Conservation (phyloP, 129 eudicot species). For the Calendula officinalis region DNA sequence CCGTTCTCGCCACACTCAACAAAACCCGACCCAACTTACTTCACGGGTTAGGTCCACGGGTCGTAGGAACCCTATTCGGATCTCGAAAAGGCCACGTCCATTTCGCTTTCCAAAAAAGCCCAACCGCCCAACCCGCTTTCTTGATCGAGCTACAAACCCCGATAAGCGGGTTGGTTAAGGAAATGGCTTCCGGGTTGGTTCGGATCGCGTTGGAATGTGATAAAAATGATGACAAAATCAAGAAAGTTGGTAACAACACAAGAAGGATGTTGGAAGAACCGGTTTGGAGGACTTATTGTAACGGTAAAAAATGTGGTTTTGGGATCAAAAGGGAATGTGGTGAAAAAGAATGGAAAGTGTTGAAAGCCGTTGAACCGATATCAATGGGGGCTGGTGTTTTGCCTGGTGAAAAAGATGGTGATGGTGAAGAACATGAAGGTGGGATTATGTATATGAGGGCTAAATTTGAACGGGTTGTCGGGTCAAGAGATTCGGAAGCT, state of each 20-base stretch:
- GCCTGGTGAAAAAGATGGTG: conserved; percentile 42
- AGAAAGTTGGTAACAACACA: conserved; percentile 22
- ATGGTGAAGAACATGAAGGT: conserved; percentile 45
- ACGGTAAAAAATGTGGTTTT: conserved; percentile 75
- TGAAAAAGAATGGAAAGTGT: conserved; percentile 55
- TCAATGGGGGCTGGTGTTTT: conserved; percentile 90
- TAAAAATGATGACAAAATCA: conserved; percentile 46
- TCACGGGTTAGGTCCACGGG: conserved; percentile 52
- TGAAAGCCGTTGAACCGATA: conserved; percentile 77
- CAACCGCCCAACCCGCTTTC: conserved; percentile 56
- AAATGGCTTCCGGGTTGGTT: conserved; percentile 86
- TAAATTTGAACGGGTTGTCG: conserved; percentile 81
- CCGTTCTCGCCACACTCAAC: conserved; percentile 41
- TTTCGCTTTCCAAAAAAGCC: conserved; percentile 65
- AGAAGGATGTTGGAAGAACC: conserved; percentile 56
- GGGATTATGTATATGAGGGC: conserved; percentile 94
- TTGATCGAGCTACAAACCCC: conserved; percentile 76
- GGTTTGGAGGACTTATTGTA: conserved; percentile 81
- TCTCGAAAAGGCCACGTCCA: conserved; percentile 70
- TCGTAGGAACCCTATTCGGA: conserved; percentile 76
- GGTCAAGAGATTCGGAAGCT: conserved; percentile 83
- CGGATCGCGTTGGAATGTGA: conserved; percentile 74
- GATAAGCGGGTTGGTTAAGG: conserved; percentile 59
- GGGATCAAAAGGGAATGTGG: conserved; percentile 67
- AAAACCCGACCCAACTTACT: conserved; percentile 38